Base-by-base conservation (phyloP, 2,329 filamentous ascomycete genomes). In the Stemphylium vesicarium region DNA sequence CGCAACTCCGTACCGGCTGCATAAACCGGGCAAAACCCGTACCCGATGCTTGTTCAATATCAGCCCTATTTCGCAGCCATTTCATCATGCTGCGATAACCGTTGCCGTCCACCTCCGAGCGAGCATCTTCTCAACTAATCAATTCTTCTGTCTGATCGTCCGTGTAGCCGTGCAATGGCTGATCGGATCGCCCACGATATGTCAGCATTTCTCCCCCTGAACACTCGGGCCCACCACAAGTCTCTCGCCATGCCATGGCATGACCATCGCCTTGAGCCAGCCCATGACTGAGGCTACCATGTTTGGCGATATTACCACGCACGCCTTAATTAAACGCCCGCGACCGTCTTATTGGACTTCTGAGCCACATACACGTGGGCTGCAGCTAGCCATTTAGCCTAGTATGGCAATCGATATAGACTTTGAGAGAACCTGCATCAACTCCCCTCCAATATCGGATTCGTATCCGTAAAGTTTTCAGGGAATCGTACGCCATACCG, bases 381-480 rank as follows among this genome's bases (percentile, higher is more conserved):
- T 36, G 32, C 32, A 45, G 50, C 40, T 32, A 51, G 40, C 36
- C 36, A 24, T 24, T 24, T 24, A 24, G 22, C 22, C 22, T 24
- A 7, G 22, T 7, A 24, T 24, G 22, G 12, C 40, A 31, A 15
- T 32, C 47, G 29, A 55, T 45, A 39, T 29, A 39, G 40, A 39
- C 31, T 29, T 29, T 12, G 36, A 3, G 31, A 33, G 29, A 20
- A 26, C 31, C 16, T 41, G 52, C 52, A 39, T 45, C 47, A 6
- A 45, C n/a, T 55, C 22, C 41, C 36, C 22, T 55, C 47, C 43
- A 45, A 49, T 42, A 9, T 29, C 40, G 31, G 26, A 4, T 33
- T 51, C 41, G 26, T 31, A 31, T 22, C 11, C 20, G 31, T 36
- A 44, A 26, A 12, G 12, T 33, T 4, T 32, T 29, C 45, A 35